Evolutionary conservation across 2,329 filamentous ascomycete genomes (phyloP).

Genomic region (Penicillium sp.): DNA sequence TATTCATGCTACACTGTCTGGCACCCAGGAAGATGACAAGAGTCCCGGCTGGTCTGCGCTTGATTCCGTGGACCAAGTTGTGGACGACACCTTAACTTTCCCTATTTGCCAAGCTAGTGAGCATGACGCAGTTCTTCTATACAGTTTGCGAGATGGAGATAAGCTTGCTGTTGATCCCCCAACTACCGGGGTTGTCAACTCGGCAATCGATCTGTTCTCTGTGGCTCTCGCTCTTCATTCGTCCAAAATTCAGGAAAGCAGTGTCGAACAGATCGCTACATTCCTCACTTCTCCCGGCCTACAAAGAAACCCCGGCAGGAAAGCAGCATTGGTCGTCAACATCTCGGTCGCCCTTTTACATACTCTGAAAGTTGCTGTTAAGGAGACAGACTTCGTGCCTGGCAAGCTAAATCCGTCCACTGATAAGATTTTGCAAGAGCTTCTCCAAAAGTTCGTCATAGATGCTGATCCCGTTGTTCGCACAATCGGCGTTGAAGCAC

Average conservation of each 20-base stretch:
- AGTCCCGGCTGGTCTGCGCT: constrained; percentile 48
- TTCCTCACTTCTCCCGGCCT: constrained; percentile 79
- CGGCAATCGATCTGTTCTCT: constrained; percentile 89
- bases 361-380: constrained; percentile 78
- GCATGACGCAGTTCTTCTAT: constrained; percentile 82
- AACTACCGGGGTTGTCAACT: constrained; percentile 89
- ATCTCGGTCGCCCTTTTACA: constrained; percentile 77
- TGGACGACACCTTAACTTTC: constrained; percentile 46
- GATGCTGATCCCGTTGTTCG: constrained; percentile 84
- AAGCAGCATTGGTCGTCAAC: constrained; percentile 88
- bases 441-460: constrained; percentile 78
- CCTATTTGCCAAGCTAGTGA: constrained; percentile 82
- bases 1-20: constrained; percentile 67
- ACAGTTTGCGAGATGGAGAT: constrained; percentile 55
- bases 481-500: constrained; percentile 76
- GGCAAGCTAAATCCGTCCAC: constrained; percentile 76
- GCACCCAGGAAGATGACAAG: constrained; percentile 63
- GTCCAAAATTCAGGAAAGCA: constrained; percentile 90
- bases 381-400: constrained; percentile 70
- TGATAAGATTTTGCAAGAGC: constrained; percentile 66
- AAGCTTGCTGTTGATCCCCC: constrained; percentile 69
- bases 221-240: constrained; percentile 86
- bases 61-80: constrained; percentile 39
- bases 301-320: constrained; percentile 82
- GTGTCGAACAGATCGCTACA: constrained; percentile 87